phyloP scores from a whole-genome alignment of 108 stramenopile genomes.

The Skeletonema marinoi region DNA sequence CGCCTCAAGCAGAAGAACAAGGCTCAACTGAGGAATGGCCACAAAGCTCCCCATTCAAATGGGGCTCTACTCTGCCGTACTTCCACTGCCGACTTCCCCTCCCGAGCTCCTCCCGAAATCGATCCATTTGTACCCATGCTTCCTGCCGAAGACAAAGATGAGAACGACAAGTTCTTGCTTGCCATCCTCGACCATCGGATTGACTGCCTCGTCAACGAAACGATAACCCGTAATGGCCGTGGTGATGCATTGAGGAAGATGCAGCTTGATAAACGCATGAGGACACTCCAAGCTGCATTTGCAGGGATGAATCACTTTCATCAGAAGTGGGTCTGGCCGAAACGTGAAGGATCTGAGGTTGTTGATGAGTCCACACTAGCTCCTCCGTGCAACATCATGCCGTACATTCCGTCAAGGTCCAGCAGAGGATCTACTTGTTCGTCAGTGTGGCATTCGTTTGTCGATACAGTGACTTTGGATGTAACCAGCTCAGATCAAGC shows the following conservation, averaged over 20 bases:
- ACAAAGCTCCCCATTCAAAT: constrained; percentile 35
- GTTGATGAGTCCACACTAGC: constrained; percentile 9
- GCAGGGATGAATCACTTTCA: constrained; percentile 2
- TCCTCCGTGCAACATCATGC: constrained; percentile 24
- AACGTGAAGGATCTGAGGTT: constrained; percentile 8
- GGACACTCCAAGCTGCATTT: not conserved
- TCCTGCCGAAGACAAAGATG: constrained; percentile 25
- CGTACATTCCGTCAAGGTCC: constrained; percentile 8
- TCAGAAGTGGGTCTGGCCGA: constrained; percentile 17
- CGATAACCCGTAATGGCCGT: not conserved
- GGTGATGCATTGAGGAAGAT: not conserved
- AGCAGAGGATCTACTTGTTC: constrained; percentile 6
- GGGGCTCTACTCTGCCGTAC: constrained; percentile 37
- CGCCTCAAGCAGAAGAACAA: constrained; percentile 44
- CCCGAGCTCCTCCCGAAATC: constrained; percentile 20
- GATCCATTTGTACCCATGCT: constrained; percentile 44
- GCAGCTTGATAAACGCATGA: not conserved
- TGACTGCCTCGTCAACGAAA: constrained; percentile 9
- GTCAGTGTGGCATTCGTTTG: constrained; percentile 10
- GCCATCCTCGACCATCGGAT: constrained; percentile 23
- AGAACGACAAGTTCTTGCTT: constrained; percentile 15
- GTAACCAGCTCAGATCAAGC: not conserved
- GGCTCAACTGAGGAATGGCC: constrained; percentile 31
- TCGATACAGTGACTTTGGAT: not conserved
- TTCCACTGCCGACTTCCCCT: constrained; percentile 30